Conservation (phyloP, 2,329 filamentous ascomycete genomes). For the Ascochyta koolunga region DNA sequence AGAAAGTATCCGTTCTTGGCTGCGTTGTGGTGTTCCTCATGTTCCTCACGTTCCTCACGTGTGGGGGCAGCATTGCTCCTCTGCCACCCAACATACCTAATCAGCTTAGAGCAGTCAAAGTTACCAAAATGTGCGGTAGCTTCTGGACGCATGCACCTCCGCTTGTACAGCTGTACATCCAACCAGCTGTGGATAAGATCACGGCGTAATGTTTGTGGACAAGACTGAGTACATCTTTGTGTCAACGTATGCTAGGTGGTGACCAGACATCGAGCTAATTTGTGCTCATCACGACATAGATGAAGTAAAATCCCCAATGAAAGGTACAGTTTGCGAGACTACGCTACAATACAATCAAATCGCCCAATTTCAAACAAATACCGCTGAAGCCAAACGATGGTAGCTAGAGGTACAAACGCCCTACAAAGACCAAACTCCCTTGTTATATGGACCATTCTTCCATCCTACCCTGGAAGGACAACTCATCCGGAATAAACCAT, state of each 20-base stretch:
- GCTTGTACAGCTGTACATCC: neutral
- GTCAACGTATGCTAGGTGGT: neutral
- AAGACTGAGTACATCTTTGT: too few relatives aligned
- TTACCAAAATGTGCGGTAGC: too few relatives aligned
- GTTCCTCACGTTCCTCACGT: too few relatives aligned
- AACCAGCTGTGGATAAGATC: too few relatives aligned
- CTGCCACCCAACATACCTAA: too few relatives aligned
- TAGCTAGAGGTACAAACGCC: neutral
- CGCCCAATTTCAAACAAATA: neutral
- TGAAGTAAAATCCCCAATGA: too few relatives aligned
- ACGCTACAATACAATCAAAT: neutral
- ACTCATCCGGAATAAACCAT: constrained; percentile 14
- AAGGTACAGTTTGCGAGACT: neutral
- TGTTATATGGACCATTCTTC: neutral
- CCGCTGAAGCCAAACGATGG: neutral
- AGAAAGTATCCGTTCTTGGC: too few relatives aligned
- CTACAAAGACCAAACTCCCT: neutral
- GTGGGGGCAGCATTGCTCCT: too few relatives aligned
- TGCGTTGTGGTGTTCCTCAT: too few relatives aligned
- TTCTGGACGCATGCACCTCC: neutral
- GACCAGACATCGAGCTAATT: neutral
- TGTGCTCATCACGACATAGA: neutral
- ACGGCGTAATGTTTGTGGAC: too few relatives aligned
- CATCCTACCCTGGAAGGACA: neutral
- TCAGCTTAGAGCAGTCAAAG: too few relatives aligned